Evolutionary conservation across 371 early-diverging fungal genomes (phyloP).

Genomic region (Mucor lusitanicus): DNA sequence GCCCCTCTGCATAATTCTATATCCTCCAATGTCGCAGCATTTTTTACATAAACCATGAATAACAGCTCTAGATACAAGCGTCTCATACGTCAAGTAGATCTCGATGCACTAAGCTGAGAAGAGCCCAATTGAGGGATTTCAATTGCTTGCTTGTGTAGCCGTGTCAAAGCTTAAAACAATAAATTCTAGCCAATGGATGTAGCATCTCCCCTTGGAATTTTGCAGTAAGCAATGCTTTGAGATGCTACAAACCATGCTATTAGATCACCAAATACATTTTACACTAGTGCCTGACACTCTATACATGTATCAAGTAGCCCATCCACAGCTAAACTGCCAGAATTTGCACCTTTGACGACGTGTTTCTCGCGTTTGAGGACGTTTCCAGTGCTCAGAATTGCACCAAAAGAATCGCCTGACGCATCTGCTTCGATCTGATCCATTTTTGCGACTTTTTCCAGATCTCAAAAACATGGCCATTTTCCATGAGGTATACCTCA

Average conservation of each 20-base stretch:
- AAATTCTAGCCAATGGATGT: not conserved
- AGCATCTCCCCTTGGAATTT: not conserved
- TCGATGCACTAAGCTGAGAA: not conserved
- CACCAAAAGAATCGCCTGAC: not conserved
- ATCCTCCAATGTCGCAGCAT: too few relatives aligned
- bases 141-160: not conserved
- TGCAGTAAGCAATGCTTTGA: not conserved
- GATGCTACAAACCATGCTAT: not conserved
- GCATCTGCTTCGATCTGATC: not conserved
- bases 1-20: too few relatives aligned
- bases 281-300: not conserved
- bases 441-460: not conserved
- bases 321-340: not conserved
- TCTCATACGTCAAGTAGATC: not conserved
- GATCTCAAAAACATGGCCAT: not conserved
- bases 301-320: not conserved
- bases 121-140: not conserved
- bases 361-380: not conserved
- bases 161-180: not conserved
- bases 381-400: not conserved
- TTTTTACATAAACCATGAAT: too few relatives aligned
- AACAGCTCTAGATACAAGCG: too few relatives aligned
- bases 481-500: not conserved
- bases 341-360: not conserved
- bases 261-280: not conserved